These are phyloP conservation scores for Ananas comosus DNA, from an alignment of 176 grass and related monocot species.

Conservation along the genomic window DNA sequence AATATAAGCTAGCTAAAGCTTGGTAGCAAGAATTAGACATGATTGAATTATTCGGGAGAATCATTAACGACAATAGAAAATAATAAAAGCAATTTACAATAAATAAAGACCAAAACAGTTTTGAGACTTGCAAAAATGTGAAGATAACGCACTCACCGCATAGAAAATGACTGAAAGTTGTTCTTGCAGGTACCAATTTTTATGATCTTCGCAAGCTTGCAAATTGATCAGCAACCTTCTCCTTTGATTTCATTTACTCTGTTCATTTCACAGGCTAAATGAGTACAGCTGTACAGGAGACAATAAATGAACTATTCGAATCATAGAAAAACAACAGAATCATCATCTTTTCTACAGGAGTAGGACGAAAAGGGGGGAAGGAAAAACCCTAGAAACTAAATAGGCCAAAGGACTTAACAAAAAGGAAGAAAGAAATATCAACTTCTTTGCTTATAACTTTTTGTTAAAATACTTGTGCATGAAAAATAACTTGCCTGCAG, in stretches of 20 bases:
- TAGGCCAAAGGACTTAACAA: not conserved
- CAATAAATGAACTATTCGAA: not conserved
- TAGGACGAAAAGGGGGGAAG: not conserved
- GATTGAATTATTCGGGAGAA: no score
- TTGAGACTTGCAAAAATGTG: no score
- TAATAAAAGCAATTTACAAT: no score
- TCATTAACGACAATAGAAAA: no score
- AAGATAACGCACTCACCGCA: not conserved
- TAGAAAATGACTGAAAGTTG: not conserved
- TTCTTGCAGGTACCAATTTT: not conserved
- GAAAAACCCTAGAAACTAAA: no score
- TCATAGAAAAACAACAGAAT: not conserved
- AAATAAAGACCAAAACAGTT: no score
- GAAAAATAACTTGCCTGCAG: not conserved
- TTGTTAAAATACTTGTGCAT: not conserved
- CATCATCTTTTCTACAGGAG: not conserved
- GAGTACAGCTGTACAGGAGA: not conserved
- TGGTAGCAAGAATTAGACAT: no score
- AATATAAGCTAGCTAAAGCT: no score
- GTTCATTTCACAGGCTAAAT: not conserved
- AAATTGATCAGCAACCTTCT: not conserved
- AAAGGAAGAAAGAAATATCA: not conserved
- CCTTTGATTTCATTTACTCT: not conserved
- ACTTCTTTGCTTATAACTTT: not conserved
- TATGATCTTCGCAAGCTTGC: not conserved